A percentile compares a stretch with the other conserved stretches of the same genome.
phyloP scores from a whole-genome alignment of 2,329 filamentous ascomycete genomes.

The Arachnopeziza araneosa region DNA sequence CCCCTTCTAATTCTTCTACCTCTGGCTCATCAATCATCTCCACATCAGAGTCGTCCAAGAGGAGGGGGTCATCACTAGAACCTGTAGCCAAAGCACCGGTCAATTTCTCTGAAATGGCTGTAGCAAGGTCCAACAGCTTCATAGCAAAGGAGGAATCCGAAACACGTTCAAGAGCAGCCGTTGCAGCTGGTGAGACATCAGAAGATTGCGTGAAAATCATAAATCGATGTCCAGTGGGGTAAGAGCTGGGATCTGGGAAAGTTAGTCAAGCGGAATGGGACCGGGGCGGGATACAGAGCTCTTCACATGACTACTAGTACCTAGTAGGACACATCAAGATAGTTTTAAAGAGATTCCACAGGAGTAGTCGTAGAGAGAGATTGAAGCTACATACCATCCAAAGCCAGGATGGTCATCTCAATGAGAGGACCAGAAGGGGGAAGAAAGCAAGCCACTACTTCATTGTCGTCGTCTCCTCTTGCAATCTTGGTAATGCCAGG shows the following conservation, averaged over 20 bases:
- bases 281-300: background rate
- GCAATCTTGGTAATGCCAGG: conserved; percentile 48
- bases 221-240: conserved; percentile 41
- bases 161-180: conserved; percentile 29
- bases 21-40: conserved; percentile 21
- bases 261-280: conserved; percentile 6
- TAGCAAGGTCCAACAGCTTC: conserved; percentile 22
- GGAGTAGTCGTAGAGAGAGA: background rate
- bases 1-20: conserved; percentile 16
- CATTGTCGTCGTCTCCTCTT: conserved; percentile 64
- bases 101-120: conserved; percentile 21
- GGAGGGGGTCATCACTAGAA: conserved; percentile 8
- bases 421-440: conserved; percentile 21
- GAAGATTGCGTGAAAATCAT: conserved; percentile 49
- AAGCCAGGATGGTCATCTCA: conserved; percentile 22
- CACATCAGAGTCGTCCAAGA: conserved; percentile 23
- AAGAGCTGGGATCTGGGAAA: conserved; percentile 48
- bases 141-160: conserved; percentile 17
- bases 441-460: conserved; percentile 58
- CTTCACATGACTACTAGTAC: background rate
- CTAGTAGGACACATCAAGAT: background rate
- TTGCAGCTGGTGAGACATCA: conserved; percentile 37
- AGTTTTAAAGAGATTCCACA: background rate
- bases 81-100: conserved; percentile 16
- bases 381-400: conserved; percentile 17